A percentile compares a stretch with the other conserved stretches of the same genome.
These are phyloP conservation scores for Magnolia kwangsiensis DNA, from an alignment of 164 flowering plant genomes.

Conservation along the genomic window DNA sequence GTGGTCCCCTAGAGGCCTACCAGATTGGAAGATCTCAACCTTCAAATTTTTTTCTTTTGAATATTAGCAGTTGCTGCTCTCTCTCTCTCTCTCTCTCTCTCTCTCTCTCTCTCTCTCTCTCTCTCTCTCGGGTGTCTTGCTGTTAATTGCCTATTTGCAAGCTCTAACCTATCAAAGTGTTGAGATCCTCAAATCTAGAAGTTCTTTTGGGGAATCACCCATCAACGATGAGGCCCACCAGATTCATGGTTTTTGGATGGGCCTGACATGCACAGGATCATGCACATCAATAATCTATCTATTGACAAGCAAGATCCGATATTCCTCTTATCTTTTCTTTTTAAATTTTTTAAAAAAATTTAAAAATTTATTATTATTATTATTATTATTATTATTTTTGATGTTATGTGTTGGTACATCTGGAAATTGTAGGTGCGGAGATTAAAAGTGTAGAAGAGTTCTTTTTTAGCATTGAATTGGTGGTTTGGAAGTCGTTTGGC, in stretches of 20 bases:
- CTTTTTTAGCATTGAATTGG: conserved; percentile 1
- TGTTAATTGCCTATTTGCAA: too few relatives aligned
- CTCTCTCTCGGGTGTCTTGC: not conserved
- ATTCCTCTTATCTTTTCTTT: not conserved
- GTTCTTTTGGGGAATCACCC: too few relatives aligned
- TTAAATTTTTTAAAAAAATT: too few relatives aligned
- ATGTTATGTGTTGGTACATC: conserved; percentile 8
- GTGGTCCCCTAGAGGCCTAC: not conserved
- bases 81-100: too few relatives aligned
- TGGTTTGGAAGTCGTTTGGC: not conserved
- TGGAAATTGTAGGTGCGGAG: conserved; percentile 11
- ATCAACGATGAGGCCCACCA: too few relatives aligned
- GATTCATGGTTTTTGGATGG: not conserved
- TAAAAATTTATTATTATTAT: too few relatives aligned
- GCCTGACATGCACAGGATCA: not conserved
- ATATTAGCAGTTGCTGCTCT: too few relatives aligned
- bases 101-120: too few relatives aligned
- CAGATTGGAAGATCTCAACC: not conserved
- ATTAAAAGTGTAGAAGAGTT: conserved; percentile 5
- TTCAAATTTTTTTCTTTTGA: not conserved
- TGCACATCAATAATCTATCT: not conserved
- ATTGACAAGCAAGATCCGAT: too few relatives aligned
- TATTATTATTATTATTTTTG: not conserved
- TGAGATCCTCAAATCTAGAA: too few relatives aligned
- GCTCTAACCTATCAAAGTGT: too few relatives aligned